phyloP scores from a whole-genome alignment of 306 rosid genomes.

The Cicer judaicum region DNA sequence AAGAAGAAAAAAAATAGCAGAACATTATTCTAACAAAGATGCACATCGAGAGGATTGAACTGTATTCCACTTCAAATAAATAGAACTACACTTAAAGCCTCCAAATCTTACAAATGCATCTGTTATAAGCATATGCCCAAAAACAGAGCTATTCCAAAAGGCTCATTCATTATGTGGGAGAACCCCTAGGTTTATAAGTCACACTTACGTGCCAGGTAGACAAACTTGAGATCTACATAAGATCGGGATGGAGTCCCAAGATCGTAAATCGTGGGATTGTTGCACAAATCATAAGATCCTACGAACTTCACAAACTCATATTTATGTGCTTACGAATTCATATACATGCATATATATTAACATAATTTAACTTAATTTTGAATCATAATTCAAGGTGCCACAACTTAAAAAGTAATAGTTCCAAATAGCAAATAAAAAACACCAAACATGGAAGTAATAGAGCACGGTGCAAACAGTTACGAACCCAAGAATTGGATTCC shows the following conservation, averaged over 20 bases:
- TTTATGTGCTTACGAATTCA: background rate
- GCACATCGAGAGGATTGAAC: constrained; percentile 2
- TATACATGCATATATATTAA: background rate
- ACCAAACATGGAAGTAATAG: too few relatives aligned
- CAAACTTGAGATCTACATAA: background rate
- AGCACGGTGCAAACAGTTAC: too few relatives aligned
- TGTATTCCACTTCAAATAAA: constrained; percentile 18
- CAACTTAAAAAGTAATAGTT: background rate
- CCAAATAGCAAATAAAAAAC: too few relatives aligned
- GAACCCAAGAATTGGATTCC: too few relatives aligned
- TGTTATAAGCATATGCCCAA: background rate
- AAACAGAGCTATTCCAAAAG: background rate
- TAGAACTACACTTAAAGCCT: background rate
- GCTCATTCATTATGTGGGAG: background rate
- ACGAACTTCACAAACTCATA: background rate
- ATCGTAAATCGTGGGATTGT: background rate
- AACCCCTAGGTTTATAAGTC: background rate
- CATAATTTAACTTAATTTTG: background rate
- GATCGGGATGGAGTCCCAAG: background rate
- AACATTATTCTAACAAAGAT: background rate
- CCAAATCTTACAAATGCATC: constrained; percentile 15
- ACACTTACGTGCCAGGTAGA: background rate
- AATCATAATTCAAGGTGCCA: background rate
- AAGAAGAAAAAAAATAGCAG: constrained; percentile 8
- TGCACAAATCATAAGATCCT: background rate